Evolutionary conservation across 805 yeast species (phyloP), one percentile per base, ranked within the genome.

Genomic region (Yarrowia divulgata): DNA sequence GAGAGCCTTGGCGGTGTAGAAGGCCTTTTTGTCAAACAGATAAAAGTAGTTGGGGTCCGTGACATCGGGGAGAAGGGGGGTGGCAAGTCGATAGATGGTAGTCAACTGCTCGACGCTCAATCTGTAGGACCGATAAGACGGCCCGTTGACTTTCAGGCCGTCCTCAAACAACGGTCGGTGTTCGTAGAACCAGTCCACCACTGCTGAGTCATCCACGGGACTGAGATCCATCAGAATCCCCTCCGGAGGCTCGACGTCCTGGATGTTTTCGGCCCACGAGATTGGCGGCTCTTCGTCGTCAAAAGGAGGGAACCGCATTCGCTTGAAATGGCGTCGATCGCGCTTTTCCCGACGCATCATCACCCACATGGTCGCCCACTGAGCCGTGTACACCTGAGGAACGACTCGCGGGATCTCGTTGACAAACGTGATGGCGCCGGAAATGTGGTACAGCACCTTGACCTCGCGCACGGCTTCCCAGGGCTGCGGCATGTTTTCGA

Each of bases 401-500:
- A 92, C 89, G 4, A 95, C 98, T 73, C 97, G 82, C 0, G 98
- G 98, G 4, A 85, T 83, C 76, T 95, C 98, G 77, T 94, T 89
- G 23, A 95, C 97, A 82, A 95, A 93, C 0, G 99, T 92, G 19
- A 95, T 89, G 14, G 99, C 98, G 34, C 99, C 99, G 0, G 95
- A 87, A 23, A 85, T 84, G 75, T 95, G 99, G 77, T 95, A 95
- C 50, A 94, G 78, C 8, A 94, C 98, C 70, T 85, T 87, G 29
- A 95, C 98, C 54, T 90, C 96, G 71, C 90, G 90, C 1, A 85
- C 81, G 67, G 87, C 85, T 77, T 95, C 98, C 99, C 99, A 95
- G 0, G 99, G 99, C 76, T 93, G 97, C 0, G 99, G 99, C 94
- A 95, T 94, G 75, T 92, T 93, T 75, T 95, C 99, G 48, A 95